Evolutionary conservation across 495 filamentous ascomycete genomes (phyloP).

Genomic region (Neurospora sp.): DNA sequence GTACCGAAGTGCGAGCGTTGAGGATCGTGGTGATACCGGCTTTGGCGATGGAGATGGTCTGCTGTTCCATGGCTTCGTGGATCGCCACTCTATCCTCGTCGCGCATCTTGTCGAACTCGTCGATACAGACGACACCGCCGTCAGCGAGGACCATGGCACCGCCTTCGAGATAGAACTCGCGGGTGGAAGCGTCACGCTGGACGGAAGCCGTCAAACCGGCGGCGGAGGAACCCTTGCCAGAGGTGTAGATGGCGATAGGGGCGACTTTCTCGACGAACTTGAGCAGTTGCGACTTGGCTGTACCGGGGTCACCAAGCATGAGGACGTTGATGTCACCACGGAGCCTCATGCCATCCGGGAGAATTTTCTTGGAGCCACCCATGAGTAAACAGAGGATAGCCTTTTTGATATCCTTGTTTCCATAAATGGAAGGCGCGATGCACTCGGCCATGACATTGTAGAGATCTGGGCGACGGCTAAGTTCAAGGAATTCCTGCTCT

Average conservation of each 20-base stretch:
- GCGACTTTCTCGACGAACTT: slow-evolving; percentile 97
- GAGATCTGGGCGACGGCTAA: slow-evolving; percentile 83
- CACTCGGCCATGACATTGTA: slow-evolving; percentile 85
- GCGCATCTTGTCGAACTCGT: slow-evolving; percentile 99
- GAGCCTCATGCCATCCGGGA: slow-evolving; percentile 97
- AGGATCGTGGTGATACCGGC: slow-evolving; percentile 98
- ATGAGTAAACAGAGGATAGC: slow-evolving; percentile 93
- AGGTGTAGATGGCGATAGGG: slow-evolving; percentile 97
- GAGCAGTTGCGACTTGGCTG: slow-evolving; percentile 92
- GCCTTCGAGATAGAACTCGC: slow-evolving; percentile 97
- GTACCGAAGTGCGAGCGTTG: slow-evolving; percentile 88
- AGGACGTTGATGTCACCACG: slow-evolving; percentile 98
- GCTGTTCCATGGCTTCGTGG: slow-evolving; percentile 99
- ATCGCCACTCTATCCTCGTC: slow-evolving; percentile 98
- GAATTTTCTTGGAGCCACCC: slow-evolving; percentile 95
- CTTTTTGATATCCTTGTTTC: slow-evolving; percentile 95
- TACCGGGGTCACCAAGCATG: slow-evolving; percentile 94
- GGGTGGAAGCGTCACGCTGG: slow-evolving; percentile 79
- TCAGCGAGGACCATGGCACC: slow-evolving; percentile 99
- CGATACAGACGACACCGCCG: slow-evolving; percentile 96
- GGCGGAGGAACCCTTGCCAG: slow-evolving; percentile 95
- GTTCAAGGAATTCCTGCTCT: slow-evolving; percentile 92
- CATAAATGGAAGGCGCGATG: slow-evolving; percentile 96
- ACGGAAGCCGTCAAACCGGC: slow-evolving; percentile 98
- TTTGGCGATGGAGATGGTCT: slow-evolving; percentile 99